phyloP scores from a whole-genome alignment of 371 early-diverging fungal genomes.

The Saksenaea oblongispora region DNA sequence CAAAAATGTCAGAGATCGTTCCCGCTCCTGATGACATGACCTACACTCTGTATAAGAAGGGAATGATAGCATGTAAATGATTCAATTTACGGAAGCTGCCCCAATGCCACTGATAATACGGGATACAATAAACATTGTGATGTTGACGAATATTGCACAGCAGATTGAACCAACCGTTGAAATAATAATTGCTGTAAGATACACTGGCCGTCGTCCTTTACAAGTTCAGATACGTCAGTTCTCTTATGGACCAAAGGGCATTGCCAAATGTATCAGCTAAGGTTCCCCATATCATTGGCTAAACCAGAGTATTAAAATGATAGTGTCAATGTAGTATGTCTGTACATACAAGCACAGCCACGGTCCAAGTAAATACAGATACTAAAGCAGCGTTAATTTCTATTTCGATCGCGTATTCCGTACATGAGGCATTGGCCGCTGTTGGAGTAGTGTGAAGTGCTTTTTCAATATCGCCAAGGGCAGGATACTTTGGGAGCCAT shows the following conservation, averaged over 20 bases:
- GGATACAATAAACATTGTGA: conserved; percentile 26
- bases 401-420: no score
- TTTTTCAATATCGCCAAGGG: conserved; percentile 32
- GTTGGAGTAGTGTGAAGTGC: conserved; percentile 36
- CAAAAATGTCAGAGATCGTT: no score
- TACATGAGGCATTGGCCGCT: conserved; percentile 35
- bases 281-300: no score
- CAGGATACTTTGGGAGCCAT: conserved; percentile 27
- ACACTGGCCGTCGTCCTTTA: conserved; percentile 22
- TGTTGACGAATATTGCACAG: conserved; percentile 27
- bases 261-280: no score
- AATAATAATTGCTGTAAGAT: conserved; percentile 20
- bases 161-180: conserved; percentile 18
- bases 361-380: no score
- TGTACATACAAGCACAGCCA: no score
- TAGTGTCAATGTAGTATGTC: background rate
- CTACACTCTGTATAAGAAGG: background rate
- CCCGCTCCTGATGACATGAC: no score
- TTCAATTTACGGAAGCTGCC: conserved; percentile 18
- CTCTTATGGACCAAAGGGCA: no score
- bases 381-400: no score
- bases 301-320: background rate
- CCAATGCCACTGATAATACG: conserved; percentile 26
- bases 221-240: no score
- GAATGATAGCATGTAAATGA: background rate